Conservation (phyloP, 2,329 filamentous ascomycete genomes). For the Penicillium glabrum region DNA sequence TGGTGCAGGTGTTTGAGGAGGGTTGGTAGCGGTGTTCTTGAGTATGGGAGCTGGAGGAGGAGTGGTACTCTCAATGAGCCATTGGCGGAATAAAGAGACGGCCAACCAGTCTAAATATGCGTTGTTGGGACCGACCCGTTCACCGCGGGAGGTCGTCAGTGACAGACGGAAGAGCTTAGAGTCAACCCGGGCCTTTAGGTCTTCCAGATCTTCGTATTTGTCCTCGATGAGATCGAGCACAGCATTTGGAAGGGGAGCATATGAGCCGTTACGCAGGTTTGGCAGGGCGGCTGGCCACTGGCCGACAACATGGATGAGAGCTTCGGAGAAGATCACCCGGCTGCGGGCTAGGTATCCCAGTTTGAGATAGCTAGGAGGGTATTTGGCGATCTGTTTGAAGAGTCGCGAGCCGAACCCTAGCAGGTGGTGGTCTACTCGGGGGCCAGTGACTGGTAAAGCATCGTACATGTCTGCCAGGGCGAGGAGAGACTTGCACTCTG, state of each 20-base stretch:
- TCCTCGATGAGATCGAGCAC: slow-evolving; percentile 91
- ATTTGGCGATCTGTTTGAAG: slow-evolving; percentile 96
- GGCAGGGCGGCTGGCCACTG: slow-evolving; percentile 84
- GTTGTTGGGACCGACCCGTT: slow-evolving; percentile 76
- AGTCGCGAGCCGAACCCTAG: slow-evolving; percentile 86
- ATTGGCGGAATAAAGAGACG: slow-evolving; percentile 84
- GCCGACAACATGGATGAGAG: slow-evolving; percentile 88
- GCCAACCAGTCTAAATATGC: slow-evolving; percentile 88
- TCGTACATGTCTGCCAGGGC: slow-evolving; percentile 93
- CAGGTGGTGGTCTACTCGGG: slow-evolving; percentile 88
- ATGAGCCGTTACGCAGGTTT: slow-evolving; percentile 62
- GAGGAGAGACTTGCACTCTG: slow-evolving; percentile 88
- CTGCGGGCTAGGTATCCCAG: slow-evolving; percentile 83
- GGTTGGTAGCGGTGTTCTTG: slow-evolving; percentile 30
- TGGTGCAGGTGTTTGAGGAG: slow-evolving; percentile 3
- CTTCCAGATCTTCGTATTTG: slow-evolving; percentile 88
- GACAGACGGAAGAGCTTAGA: slow-evolving; percentile 78
- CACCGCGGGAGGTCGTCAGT: slow-evolving; percentile 74
- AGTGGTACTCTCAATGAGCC: slow-evolving; percentile 87
- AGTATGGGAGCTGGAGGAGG: slow-evolving; percentile 60
- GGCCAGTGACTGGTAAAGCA: slow-evolving; percentile 81
- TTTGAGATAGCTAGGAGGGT: slow-evolving; percentile 87
- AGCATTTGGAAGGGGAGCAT: slow-evolving; percentile 63
- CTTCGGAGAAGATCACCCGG: slow-evolving; percentile 81
- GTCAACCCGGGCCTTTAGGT: slow-evolving; percentile 77